Evolutionary conservation across 148 eudicot genomes (phyloP).

Genomic region (Nepenthes mirabilis): DNA sequence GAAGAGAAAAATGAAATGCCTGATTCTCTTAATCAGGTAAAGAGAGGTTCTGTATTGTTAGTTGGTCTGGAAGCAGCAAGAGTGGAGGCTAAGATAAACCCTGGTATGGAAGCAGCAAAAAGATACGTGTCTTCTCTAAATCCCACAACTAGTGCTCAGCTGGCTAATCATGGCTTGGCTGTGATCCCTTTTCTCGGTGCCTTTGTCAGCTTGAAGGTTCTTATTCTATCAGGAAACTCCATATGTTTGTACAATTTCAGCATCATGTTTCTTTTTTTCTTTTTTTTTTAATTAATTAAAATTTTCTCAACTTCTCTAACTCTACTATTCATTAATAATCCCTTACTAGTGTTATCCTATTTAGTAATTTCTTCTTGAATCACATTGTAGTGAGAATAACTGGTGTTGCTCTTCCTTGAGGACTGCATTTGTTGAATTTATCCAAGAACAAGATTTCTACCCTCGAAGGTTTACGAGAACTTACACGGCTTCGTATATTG

Average conservation of each 20-base stretch:
- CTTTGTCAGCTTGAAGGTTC: slow-evolving; percentile 65
- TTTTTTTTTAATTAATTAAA: not conserved
- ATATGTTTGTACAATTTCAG: slow-evolving; percentile 45
- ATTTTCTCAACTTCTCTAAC: not conserved
- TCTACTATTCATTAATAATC: not conserved
- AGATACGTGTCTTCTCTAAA: slow-evolving; percentile 68
- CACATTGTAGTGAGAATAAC: slow-evolving; percentile 60
- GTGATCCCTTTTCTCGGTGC: slow-evolving; percentile 83
- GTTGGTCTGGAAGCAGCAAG: slow-evolving; percentile 20
- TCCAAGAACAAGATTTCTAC: slow-evolving; percentile 79
- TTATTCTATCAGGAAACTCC: slow-evolving; percentile 80
- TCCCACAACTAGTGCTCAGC: slow-evolving; percentile 61
- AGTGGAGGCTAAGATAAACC: slow-evolving; percentile 29
- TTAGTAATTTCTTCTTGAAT: slow-evolving; percentile 1
- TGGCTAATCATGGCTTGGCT: slow-evolving; percentile 83
- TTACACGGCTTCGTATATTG: slow-evolving; percentile 80
- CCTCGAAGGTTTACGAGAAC: slow-evolving; percentile 89
- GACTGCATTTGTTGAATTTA: slow-evolving; percentile 69
- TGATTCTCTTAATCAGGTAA: slow-evolving; percentile 10
- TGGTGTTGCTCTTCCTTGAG: slow-evolving; percentile 91
- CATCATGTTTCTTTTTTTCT: not conserved
- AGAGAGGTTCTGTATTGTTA: slow-evolving; percentile 11
- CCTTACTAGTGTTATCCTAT: not conserved
- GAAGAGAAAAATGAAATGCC: slow-evolving; percentile 33
- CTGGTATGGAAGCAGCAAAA: slow-evolving; percentile 66